Conservation (phyloP, 75 land plant genomes). For the Pseudotsuga menziesii region DNA sequence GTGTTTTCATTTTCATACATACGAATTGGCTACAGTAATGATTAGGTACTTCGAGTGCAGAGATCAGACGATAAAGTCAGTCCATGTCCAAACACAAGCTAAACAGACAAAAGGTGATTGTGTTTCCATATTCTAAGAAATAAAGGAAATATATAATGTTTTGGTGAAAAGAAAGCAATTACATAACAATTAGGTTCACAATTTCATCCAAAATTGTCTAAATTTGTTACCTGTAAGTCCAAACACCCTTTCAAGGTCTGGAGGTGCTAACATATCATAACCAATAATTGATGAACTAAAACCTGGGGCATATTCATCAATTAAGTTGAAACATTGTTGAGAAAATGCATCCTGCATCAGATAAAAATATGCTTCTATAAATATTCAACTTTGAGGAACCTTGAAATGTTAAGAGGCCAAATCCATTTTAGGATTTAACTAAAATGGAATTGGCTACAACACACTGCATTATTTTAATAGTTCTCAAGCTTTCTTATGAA, state of each 20-base stretch:
- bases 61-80: background rate
- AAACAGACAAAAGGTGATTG: too few species aligned
- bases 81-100: background rate
- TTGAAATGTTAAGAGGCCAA: background rate
- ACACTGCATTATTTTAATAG: background rate
- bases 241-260: constrained; percentile 85
- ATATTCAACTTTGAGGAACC: background rate
- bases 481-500: background rate
- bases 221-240: constrained; percentile 74
- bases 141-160: too few species aligned
- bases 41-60: background rate
- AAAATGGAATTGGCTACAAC: background rate
- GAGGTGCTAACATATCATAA: constrained; percentile 98
- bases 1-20: background rate
- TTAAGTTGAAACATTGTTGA: constrained; percentile 71
- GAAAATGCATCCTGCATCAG: constrained; percentile 78
- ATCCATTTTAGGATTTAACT: constrained; percentile 1
- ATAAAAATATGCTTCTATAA: background rate
- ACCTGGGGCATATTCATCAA: constrained; percentile 99
- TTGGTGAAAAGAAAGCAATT: too few species aligned
- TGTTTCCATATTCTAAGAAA: background rate
- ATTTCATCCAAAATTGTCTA: too few species aligned
- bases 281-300: constrained; percentile 85
- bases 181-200: too few species aligned
- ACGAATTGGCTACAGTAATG: background rate